These are phyloP conservation scores for Trametes sanguinea DNA, from an alignment of 768 basidiomycete genomes.

Conservation along the genomic window DNA sequence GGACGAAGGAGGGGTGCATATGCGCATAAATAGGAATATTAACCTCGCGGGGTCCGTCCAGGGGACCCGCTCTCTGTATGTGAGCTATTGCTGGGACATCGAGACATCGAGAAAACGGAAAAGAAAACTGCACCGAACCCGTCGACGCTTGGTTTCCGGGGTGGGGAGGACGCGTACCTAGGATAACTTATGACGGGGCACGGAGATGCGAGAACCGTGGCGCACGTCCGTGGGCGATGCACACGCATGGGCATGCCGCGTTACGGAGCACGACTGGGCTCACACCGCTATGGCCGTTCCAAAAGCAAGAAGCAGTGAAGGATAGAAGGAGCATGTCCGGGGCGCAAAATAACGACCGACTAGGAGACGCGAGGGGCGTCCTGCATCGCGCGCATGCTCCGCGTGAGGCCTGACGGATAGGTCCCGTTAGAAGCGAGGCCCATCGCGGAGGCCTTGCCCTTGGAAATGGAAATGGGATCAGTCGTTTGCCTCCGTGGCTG, in stretches of 20 bases:
- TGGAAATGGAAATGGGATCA: constrained; percentile 3
- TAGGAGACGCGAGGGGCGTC: constrained; percentile 24
- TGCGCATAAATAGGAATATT: constrained; percentile 20
- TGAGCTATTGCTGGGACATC: not conserved
- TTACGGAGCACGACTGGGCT: not conserved
- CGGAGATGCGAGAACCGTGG: constrained; percentile 2
- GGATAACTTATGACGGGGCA: constrained; percentile 7
- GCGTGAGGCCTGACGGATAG: constrained; percentile 25
- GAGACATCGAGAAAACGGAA: no score
- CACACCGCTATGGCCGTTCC: not conserved
- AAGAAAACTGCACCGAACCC: constrained; percentile 7
- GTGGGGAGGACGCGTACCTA: constrained; percentile 1
- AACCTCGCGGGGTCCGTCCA: constrained; percentile 17
- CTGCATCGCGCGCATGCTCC: constrained; percentile 27
- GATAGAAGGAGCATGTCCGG: no score
- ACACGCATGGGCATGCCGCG: constrained; percentile 8
- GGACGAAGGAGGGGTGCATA: constrained; percentile 7
- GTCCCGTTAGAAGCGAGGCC: constrained; percentile 5
- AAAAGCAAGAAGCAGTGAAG: not conserved
- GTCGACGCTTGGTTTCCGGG: constrained; percentile 3
- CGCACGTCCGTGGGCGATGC: constrained; percentile 7
- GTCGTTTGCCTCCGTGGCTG: constrained; percentile 14
- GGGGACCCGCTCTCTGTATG: constrained; percentile 7
- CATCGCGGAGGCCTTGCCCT: constrained; percentile 15
- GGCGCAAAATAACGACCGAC: not conserved